phyloP scores from a whole-genome alignment of 1,284 basidiomycete species.

The Cutaneotrichosporon spelunceum region DNA sequence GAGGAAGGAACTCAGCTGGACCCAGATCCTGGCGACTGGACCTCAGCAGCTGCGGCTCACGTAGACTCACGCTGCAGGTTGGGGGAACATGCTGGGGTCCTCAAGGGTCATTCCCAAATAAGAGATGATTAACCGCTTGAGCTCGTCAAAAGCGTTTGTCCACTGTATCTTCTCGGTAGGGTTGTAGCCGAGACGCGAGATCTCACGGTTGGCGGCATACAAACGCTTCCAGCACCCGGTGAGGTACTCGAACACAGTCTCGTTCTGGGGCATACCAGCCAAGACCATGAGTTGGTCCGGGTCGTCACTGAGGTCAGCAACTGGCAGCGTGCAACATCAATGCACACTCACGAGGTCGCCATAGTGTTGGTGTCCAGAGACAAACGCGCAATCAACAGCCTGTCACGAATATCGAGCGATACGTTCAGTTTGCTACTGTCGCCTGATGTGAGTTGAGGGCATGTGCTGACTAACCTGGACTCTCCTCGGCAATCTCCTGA shows the following conservation, averaged over 20 bases:
- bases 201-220: slow-evolving; percentile 59
- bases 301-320: slow-evolving; percentile 59
- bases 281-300: slow-evolving; percentile 61
- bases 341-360: slow-evolving; percentile 50
- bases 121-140: slow-evolving; percentile 76
- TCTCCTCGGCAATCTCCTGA: slow-evolving; percentile 68
- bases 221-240: slow-evolving; percentile 85
- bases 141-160: slow-evolving; percentile 63
- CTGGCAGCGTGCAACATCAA: neutral
- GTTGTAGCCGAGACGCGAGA: slow-evolving; percentile 64
- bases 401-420: slow-evolving; percentile 42
- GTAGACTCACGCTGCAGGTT: slow-evolving; percentile 64
- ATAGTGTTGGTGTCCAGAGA: slow-evolving; percentile 72
- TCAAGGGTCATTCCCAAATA: slow-evolving; percentile 87
- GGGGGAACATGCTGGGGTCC: slow-evolving; percentile 88
- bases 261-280: slow-evolving; percentile 60
- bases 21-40: slow-evolving; percentile 64
- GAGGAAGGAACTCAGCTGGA: slow-evolving; percentile 68
- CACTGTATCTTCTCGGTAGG: slow-evolving; percentile 64
- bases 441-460: slow-evolving; percentile 8
- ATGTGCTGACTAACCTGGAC: slow-evolving; percentile 54
- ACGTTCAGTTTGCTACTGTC: slow-evolving; percentile 39
- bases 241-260: slow-evolving; percentile 88
- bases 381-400: slow-evolving; percentile 79
- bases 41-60: slow-evolving; percentile 1